Evolutionary conservation across 2,329 filamentous ascomycete genomes (phyloP).

Genomic region (Coniochaeta sp.): DNA sequence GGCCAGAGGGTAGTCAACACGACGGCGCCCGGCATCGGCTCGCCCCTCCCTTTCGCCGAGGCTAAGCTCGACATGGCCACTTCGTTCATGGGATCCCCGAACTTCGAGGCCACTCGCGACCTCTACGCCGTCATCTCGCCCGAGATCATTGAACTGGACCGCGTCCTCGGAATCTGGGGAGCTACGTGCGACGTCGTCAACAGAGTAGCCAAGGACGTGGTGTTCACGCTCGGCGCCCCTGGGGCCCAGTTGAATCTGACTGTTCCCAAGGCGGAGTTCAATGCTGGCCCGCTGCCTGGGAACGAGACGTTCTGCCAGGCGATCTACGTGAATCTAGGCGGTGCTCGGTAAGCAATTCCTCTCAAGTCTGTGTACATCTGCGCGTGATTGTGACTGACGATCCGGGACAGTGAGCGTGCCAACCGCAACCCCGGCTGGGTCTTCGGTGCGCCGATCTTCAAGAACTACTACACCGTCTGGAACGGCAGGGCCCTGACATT

Average conservation of each 20-base stretch:
- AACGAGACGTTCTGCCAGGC: conserved; percentile 22
- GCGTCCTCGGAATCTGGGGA: conserved; percentile 23
- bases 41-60: conserved; percentile 6
- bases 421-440: conserved; percentile 19
- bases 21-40: conserved; percentile 2
- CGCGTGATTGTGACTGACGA: not conserved
- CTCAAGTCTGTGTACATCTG: not conserved
- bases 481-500: conserved; percentile 17
- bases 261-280: conserved; percentile 22
- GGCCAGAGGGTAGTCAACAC: conserved; percentile 12
- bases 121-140: conserved; percentile 23
- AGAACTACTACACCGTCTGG: conserved; percentile 29
- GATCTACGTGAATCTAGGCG: conserved; percentile 14
- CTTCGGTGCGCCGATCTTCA: conserved; percentile 23
- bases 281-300: conserved; percentile 23
- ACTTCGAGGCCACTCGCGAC: conserved; percentile 17
- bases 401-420: conserved; percentile 10
- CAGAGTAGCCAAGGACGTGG: conserved; percentile 18
- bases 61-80: conserved; percentile 25
- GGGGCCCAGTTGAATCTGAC: conserved; percentile 17
- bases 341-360: not conserved
- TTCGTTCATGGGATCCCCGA: conserved; percentile 22
- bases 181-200: conserved; percentile 22
- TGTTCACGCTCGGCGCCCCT: conserved; percentile 20
- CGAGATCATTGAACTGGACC: conserved; percentile 21